A percentile compares a stretch with the other conserved stretches of the same genome.
These are phyloP conservation scores for Tritrichomonas musculus DNA, from an alignment of 208 protist species.

Conservation along the genomic window DNA sequence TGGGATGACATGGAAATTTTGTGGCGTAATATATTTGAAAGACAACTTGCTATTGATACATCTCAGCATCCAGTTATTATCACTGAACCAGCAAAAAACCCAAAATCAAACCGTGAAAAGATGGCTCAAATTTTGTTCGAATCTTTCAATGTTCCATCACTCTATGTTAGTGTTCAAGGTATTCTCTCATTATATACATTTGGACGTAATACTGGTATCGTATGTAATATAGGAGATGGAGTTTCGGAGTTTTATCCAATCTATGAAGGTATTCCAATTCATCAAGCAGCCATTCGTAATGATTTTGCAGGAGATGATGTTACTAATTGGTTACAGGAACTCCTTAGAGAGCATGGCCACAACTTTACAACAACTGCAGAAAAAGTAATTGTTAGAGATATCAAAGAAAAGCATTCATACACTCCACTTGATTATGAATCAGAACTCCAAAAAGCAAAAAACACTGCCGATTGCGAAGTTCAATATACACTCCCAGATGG, in stretches of 20 bases:
- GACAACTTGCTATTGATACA: constrained; percentile 80
- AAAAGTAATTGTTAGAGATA: constrained; percentile 48
- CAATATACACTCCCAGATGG: constrained; percentile 68
- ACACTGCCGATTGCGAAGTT: constrained; percentile 49
- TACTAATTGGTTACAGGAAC: constrained; percentile 61
- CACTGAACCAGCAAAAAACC: constrained; percentile 74
- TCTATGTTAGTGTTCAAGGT: constrained; percentile 78
- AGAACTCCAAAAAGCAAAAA: constrained; percentile 53
- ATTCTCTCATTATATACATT: constrained; percentile 75
- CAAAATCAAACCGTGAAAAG: no score
- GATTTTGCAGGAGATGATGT: constrained; percentile 63
- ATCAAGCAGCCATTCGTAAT: constrained; percentile 55
- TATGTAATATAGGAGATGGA: constrained; percentile 86
- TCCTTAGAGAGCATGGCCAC: no score
- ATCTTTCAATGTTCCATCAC: constrained; percentile 64
- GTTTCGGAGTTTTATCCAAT: constrained; percentile 88
- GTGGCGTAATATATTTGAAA: constrained; percentile 50
- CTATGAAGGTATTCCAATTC: constrained; percentile 67
- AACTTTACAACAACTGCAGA: no score
- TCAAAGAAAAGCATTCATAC: constrained; percentile 67
- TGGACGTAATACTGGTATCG: constrained; percentile 70
- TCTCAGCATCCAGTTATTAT: constrained; percentile 88
- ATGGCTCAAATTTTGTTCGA: constrained; percentile 76
- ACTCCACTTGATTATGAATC: constrained; percentile 60
- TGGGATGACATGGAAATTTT: constrained; percentile 52